Evolutionary conservation across 2,329 filamentous ascomycete genomes (phyloP).

Genomic region (Colletotrichum chlorophyti): DNA sequence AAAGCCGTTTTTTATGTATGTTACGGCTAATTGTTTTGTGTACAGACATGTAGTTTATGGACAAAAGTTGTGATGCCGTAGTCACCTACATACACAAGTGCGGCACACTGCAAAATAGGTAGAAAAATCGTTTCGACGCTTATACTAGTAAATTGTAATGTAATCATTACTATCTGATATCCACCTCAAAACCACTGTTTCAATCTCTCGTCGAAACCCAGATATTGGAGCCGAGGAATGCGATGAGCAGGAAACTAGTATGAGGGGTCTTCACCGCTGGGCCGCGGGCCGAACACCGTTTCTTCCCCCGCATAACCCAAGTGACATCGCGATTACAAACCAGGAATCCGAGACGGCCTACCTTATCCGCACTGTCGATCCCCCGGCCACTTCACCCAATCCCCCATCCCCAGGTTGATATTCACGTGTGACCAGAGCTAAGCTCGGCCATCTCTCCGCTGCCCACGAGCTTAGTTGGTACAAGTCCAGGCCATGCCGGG

Average conservation of each 20-base stretch:
- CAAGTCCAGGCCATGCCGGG: constrained; percentile 5
- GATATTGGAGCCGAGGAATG: too few relatives aligned
- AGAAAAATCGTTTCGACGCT: too few relatives aligned
- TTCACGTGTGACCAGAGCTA: constrained; percentile 1
- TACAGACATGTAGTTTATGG: constrained; percentile 28
- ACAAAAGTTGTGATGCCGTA: too few relatives aligned
- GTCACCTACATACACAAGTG: too few relatives aligned
- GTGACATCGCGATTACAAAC: constrained; percentile 8
- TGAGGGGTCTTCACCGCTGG: too few relatives aligned
- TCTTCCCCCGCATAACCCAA: constrained; percentile 16
- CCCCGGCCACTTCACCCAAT: constrained; percentile 1
- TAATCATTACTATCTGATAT: too few relatives aligned
- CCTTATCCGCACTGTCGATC: constrained; percentile 3
- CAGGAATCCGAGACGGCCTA: neutral
- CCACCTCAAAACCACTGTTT: too few relatives aligned
- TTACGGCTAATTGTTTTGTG: neutral
- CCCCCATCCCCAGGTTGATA: neutral
- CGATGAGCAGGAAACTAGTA: too few relatives aligned
- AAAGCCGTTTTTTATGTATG: too few relatives aligned
- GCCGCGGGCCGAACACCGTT: constrained; percentile 9
- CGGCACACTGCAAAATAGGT: too few relatives aligned
- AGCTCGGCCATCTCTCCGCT: constrained; percentile 11
- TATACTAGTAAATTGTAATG: too few relatives aligned
- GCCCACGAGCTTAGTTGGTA: neutral
- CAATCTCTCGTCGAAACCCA: too few relatives aligned